These are phyloP conservation scores for Cubamyces sp. DNA, from an alignment of 768 basidiomycete species.

Conservation along the genomic window DNA sequence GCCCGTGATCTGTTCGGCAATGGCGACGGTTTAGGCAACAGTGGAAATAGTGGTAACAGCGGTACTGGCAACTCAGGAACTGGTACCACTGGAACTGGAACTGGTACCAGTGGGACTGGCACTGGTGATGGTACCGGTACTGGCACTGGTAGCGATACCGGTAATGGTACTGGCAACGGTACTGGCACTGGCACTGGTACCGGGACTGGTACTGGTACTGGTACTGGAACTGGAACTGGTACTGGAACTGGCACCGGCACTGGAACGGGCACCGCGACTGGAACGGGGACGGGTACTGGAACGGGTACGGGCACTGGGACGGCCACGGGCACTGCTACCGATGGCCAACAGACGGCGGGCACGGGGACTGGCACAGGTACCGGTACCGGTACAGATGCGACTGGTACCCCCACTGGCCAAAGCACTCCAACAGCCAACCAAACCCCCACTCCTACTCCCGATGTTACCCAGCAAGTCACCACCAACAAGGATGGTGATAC, in stretches of 20 bases:
- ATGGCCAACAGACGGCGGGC: neutral
- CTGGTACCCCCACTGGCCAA: neutral
- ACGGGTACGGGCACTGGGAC: neutral
- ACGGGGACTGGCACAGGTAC: neutral
- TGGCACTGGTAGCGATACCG: neutral
- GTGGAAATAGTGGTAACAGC: neutral
- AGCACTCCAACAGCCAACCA: conserved; percentile 11
- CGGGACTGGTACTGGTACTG: conserved; percentile 1
- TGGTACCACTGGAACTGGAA: neutral
- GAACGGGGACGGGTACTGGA: conserved; percentile 8
- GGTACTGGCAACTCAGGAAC: neutral
- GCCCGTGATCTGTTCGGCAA: conserved; percentile 3
- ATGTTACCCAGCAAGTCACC: conserved; percentile 24
- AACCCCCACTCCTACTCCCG: conserved; percentile 15
- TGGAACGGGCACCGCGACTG: neutral
- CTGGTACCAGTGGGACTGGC: neutral
- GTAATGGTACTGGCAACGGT: neutral
- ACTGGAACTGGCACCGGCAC: conserved; percentile 3
- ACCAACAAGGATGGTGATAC: conserved; percentile 39
- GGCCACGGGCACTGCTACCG: conserved; percentile 6
- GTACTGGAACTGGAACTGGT: neutral
- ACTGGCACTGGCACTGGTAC: neutral
- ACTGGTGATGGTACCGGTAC: neutral
- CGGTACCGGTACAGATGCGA: conserved; percentile 7
- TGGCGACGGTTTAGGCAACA: neutral